phyloP scores from a whole-genome alignment of 331 rosid species.

The Quercus lobata region DNA sequence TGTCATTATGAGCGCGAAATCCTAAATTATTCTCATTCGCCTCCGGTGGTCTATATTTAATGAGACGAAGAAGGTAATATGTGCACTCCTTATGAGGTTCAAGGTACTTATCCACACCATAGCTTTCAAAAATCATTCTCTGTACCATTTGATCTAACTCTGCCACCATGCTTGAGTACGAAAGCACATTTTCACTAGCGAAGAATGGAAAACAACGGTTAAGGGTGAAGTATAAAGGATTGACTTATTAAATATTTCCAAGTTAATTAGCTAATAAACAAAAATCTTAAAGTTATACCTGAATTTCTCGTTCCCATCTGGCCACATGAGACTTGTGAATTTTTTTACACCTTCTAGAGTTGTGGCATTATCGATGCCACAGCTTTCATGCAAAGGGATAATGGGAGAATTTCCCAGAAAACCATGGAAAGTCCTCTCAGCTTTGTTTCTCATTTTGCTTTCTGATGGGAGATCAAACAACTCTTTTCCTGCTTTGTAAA shows the following conservation, averaged over 20 bases:
- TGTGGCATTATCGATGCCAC: slow-evolving; percentile 65
- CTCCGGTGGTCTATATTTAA: slow-evolving; percentile 42
- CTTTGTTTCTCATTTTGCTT: slow-evolving; percentile 49
- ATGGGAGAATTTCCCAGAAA: slow-evolving; percentile 55
- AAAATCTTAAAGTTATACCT: slow-evolving; percentile 31
- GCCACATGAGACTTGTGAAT: slow-evolving; percentile 54
- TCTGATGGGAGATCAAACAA: slow-evolving; percentile 56
- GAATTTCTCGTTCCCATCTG: slow-evolving; percentile 51
- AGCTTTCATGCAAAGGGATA: slow-evolving; percentile 74
- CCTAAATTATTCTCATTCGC: slow-evolving; percentile 35
- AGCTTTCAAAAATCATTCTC: slow-evolving; percentile 73
- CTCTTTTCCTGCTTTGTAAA: slow-evolving; percentile 33
- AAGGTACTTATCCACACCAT: slow-evolving; percentile 38
- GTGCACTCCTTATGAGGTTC: slow-evolving; percentile 32
- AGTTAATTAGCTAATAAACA: neutral
- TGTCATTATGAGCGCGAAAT: slow-evolving; percentile 65
- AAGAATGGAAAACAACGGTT: neutral
- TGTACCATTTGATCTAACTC: slow-evolving; percentile 55
- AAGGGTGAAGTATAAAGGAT: neutral
- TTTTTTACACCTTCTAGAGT: slow-evolving; percentile 30
- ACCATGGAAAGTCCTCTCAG: slow-evolving; percentile 59
- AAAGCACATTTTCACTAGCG: slow-evolving; percentile 35
- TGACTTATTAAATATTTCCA: neutral
- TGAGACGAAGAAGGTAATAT: slow-evolving; percentile 51
- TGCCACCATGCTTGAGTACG: slow-evolving; percentile 53